Conservation (phyloP, 768 basidiomycete genomes). For the Hemileccinum impolitum region DNA sequence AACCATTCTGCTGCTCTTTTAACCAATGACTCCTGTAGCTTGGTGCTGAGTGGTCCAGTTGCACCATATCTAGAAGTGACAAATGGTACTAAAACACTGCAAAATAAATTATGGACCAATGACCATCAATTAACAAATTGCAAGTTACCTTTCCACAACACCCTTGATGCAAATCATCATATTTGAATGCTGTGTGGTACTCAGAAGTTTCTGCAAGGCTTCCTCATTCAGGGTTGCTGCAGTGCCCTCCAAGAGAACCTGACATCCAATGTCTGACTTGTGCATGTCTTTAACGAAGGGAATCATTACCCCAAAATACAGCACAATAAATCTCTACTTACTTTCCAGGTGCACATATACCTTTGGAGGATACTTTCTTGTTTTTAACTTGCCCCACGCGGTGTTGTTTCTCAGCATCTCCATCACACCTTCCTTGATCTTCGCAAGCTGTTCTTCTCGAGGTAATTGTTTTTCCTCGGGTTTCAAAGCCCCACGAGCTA, state of each 20-base stretch:
- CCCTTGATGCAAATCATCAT: background rate
- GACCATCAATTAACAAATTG: background rate
- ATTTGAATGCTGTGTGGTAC: background rate
- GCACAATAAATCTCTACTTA: background rate
- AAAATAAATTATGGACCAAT: background rate
- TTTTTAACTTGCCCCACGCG: background rate
- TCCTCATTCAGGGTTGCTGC: background rate
- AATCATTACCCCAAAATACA: background rate
- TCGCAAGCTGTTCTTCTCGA: background rate
- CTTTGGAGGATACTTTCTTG: background rate
- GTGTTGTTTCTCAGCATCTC: background rate
- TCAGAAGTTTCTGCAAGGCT: background rate
- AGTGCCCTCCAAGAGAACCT: background rate
- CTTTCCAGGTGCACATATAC: background rate
- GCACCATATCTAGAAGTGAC: background rate
- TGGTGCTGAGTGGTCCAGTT: background rate
- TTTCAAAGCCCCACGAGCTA: background rate
- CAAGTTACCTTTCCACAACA: background rate
- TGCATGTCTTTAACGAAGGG: background rate
- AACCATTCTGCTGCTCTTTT: background rate
- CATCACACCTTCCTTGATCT: background rate
- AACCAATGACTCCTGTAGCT: background rate
- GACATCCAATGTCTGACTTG: background rate
- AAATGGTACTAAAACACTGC: background rate
- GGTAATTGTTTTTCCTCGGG: background rate